phyloP scores from a whole-genome alignment of 495 filamentous ascomycete genomes.

The Lichina pygmaea region DNA sequence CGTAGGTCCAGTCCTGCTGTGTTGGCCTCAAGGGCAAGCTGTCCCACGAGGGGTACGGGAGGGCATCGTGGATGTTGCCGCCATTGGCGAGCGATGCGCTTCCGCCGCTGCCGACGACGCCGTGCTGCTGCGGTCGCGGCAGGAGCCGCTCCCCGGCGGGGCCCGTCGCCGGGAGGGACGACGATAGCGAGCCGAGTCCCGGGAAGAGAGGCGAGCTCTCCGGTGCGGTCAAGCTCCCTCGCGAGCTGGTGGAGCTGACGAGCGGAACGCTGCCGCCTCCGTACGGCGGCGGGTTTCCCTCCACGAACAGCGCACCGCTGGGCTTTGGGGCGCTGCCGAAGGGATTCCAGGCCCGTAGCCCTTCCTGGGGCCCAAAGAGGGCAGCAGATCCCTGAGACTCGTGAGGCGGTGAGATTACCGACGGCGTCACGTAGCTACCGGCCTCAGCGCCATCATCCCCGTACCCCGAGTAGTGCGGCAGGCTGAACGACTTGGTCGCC shows the following conservation, averaged over 20 bases:
- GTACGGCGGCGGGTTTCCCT: conserved; percentile 1
- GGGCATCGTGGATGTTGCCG: not conserved
- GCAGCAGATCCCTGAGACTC: not conserved
- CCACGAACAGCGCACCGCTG: not conserved
- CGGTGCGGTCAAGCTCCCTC: not conserved
- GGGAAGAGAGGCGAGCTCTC: conserved; percentile 3
- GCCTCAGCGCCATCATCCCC: not conserved
- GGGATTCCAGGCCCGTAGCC: conserved; percentile 1
- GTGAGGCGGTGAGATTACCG: not conserved
- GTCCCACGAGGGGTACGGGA: not conserved
- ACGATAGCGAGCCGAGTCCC: not conserved
- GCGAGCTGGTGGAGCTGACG: not conserved
- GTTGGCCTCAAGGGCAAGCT: not conserved
- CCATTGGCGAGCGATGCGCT: not conserved
- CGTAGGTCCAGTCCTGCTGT: not conserved
- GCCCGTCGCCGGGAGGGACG: conserved; percentile 1
- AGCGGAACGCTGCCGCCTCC: not conserved
- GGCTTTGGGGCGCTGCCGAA: not conserved
- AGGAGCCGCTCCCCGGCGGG: conserved; percentile 2
- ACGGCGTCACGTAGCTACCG: not conserved
- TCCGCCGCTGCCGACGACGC: not conserved
- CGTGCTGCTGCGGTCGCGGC: not conserved
- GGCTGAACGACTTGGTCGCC: not conserved
- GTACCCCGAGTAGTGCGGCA: not conserved
- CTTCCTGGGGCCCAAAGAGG: conserved; percentile 2